Base-by-base conservation (phyloP, 192 early-diverging fungal species). In the Coemansia biformis region DNA sequence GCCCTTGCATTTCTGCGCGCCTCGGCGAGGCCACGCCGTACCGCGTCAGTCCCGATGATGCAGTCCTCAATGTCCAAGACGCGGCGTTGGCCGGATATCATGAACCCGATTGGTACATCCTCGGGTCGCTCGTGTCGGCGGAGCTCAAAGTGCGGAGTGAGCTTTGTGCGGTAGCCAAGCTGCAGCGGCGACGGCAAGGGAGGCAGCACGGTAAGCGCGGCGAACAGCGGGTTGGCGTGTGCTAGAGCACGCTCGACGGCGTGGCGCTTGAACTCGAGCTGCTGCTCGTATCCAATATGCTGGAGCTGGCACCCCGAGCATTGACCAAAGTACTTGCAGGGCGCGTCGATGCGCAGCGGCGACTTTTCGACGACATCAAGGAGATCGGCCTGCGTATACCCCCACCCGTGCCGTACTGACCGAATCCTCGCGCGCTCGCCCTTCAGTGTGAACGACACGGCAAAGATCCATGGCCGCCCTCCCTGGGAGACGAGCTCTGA, bases 11-110 rank as follows among this genome's bases (percentile, higher is more conserved):
- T 54, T 3, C 59, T 55, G 26, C 79, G 67, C 32, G 79, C 67
- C 17, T 53, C 53, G 30, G 49, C 51, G 29, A 78, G 61, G 7
- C 75, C 82, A 8, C 47, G 75, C 14, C 82, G 78, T 24, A 86
- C 73, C 15, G 73, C 64, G 15, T 82, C 78, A 0, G 81, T 82
- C 6, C 77, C 84, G 43, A 86, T 78, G 8, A 76, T 65, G 57
- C 84, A 86, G 9, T 80, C 62, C 35, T 81, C 81, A 33, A 86
- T 79, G 52, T 86, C 84, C 41, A 86, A 46, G 13, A 86, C 78
- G 13, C 69, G 60, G 17, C 75, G 65, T 45, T 80, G 74, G 16
- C 84, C 84, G 18, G 66, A 50, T 30, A 77, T 51, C 26, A 62
- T 52, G 54, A 82, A 86, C 16, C 84, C 84, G 43, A 86, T 77